A percentile compares a stretch with the other conserved stretches of the same genome.
Conservation (phyloP, 1,284 basidiomycete genomes). For the Ceratobasidium sp. region DNA sequence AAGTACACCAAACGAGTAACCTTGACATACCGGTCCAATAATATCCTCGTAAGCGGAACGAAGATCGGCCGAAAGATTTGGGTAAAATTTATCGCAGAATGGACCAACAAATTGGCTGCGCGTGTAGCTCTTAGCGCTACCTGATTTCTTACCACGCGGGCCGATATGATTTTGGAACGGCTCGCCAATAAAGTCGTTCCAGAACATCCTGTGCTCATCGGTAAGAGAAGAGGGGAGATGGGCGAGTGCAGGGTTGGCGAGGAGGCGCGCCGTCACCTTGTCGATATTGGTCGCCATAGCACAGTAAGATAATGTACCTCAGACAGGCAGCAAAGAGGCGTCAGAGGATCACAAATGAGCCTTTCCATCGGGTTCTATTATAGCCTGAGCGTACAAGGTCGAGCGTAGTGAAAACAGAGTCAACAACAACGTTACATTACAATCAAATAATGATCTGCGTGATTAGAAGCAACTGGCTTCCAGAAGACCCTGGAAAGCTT, state of each 20-base stretch:
- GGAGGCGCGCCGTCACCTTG: no score
- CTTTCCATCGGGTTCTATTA: no score
- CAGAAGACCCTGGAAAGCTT: no score
- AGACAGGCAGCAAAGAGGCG: no score
- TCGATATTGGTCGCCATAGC: no score
- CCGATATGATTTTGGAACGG: conserved; percentile 1
- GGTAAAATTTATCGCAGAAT: not conserved
- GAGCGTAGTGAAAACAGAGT: no score
- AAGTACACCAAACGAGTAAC: not conserved
- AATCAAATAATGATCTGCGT: no score
- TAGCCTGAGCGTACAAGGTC: no score
- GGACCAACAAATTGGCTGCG: not conserved
- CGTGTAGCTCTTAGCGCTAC: not conserved
- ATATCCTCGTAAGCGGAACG: not conserved
- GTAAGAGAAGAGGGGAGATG: not conserved
- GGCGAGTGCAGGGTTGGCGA: not conserved
- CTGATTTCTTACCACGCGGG: not conserved
- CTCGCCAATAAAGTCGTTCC: conserved; percentile 11
- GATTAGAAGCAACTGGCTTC: no score
- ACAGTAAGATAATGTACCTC: no score
- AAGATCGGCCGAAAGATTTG: not conserved
- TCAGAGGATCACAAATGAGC: no score
- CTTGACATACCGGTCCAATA: not conserved
- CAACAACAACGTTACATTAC: no score
- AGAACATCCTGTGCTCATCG: not conserved